Percentiles rank a stretch among this genome's conserved stretches.
Conservation (phyloP, 495 filamentous ascomycete genomes). For the Chaetomium cochliodes region DNA sequence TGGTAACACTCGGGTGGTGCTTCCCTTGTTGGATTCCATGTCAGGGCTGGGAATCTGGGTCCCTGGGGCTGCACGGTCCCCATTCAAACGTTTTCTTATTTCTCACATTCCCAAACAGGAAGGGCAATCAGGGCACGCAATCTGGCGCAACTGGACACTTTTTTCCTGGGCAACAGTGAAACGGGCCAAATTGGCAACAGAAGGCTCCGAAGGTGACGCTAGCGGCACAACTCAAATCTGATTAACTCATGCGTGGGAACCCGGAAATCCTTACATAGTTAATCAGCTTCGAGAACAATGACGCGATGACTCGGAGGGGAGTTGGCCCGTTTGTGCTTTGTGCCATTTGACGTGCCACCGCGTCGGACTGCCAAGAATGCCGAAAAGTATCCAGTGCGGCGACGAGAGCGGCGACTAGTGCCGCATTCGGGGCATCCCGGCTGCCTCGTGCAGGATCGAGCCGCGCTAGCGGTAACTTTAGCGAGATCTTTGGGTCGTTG, state of each 20-base stretch:
- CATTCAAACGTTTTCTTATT: not conserved
- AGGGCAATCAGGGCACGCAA: not conserved
- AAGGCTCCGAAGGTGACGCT: not conserved
- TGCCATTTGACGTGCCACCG: not conserved
- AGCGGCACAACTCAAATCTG: not conserved
- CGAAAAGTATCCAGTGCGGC: not conserved
- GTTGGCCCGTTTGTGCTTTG: not conserved
- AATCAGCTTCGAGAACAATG: not conserved
- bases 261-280: too few relatives aligned
- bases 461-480: not conserved
- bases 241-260: not conserved
- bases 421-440: slow-evolving; percentile 1
- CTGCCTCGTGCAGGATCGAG: not conserved
- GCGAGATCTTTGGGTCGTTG: too few relatives aligned
- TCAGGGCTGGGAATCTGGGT: not conserved
- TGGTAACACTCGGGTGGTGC: too few relatives aligned
- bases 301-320: not conserved
- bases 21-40: too few relatives aligned
- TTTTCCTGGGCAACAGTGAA: not conserved
- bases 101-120: not conserved
- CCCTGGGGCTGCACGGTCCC: not conserved
- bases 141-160: not conserved
- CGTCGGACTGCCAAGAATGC: not conserved
- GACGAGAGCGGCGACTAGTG: not conserved
- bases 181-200: not conserved